phyloP scores from a whole-genome alignment of 108 stramenopile species.

The Cylindrotheca closterium region DNA sequence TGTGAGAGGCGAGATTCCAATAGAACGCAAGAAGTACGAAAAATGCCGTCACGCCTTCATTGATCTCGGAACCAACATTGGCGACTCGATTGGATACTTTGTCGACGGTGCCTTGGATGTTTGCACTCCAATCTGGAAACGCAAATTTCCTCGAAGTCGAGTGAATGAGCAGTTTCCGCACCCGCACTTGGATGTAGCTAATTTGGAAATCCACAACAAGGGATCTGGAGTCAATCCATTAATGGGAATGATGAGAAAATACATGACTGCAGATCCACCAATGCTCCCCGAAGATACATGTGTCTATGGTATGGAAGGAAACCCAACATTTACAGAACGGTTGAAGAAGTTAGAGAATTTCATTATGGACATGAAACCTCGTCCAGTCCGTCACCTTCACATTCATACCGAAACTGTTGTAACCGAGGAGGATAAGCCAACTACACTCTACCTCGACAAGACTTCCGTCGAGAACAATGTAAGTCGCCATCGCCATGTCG shows the following conservation, averaged over 20 bases:
- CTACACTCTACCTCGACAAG: conserved; percentile 45
- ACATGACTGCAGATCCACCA: conserved; percentile 5
- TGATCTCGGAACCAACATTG: conserved; percentile 47
- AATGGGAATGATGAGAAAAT: conserved; percentile 11
- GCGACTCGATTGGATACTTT: conserved; percentile 37
- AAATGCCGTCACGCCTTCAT: conserved; percentile 33
- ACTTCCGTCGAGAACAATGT: conserved; percentile 30
- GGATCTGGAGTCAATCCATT: conserved; percentile 20
- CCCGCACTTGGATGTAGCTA: conserved; percentile 26
- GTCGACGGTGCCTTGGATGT: conserved; percentile 36
- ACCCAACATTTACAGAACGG: conserved; percentile 42
- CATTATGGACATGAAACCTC: conserved; percentile 27
- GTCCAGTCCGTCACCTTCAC: conserved; percentile 40
- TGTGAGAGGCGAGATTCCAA: background rate
- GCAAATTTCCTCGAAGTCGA: conserved; percentile 4
- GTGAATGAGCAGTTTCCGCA: conserved; percentile 13
- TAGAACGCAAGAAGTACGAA: conserved; percentile 1
- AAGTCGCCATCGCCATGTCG: conserved; percentile 14
- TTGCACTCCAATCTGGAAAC: conserved; percentile 23
- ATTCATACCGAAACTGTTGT: conserved; percentile 48
- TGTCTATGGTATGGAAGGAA: conserved; percentile 52
- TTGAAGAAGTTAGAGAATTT: conserved; percentile 34
- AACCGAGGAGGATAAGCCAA: conserved; percentile 36
- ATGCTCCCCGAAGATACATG: conserved; percentile 16
- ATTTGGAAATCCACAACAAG: conserved; percentile 9